phyloP scores from a whole-genome alignment of 192 early-diverging fungal species.

The Backusella parvicylindrica region DNA sequence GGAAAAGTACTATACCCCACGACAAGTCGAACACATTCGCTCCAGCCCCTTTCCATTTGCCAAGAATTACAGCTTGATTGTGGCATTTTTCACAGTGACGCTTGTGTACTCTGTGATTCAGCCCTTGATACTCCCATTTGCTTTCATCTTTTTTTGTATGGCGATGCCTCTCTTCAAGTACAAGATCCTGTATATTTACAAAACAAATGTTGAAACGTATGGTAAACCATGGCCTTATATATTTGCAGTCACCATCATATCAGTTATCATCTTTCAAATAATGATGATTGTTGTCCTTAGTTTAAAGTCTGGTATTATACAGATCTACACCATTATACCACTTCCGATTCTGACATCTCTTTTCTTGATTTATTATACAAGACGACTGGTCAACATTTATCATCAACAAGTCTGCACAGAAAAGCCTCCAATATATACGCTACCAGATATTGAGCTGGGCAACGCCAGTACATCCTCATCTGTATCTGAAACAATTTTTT shows the following conservation, averaged over 20 bases:
- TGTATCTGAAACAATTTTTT: neutral
- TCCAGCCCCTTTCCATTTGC: conserved; percentile 53
- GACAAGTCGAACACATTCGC: conserved; percentile 57
- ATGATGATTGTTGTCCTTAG: conserved; percentile 60
- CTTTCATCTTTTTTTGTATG: conserved; percentile 56
- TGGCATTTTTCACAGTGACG: conserved; percentile 68
- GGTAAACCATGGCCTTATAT: conserved; percentile 67
- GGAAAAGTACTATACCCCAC: conserved; percentile 55
- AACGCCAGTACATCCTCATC: too few relatives aligned
- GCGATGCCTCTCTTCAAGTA: conserved; percentile 70
- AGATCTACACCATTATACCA: conserved; percentile 51
- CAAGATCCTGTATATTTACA: conserved; percentile 68
- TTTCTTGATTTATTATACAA: neutral
- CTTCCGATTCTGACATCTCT: conserved; percentile 37
- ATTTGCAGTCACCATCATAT: conserved; percentile 56
- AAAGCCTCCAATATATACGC: neutral
- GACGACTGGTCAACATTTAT: neutral
- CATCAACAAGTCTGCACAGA: neutral
- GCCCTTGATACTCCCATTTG: conserved; percentile 67
- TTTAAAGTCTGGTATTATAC: conserved; percentile 40
- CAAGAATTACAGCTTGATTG: conserved; percentile 56
- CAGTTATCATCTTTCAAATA: conserved; percentile 63
- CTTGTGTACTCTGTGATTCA: conserved; percentile 70
- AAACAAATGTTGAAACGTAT: conserved; percentile 67
- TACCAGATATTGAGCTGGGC: neutral